Base-by-base conservation (phyloP, 352 stramenopile species). In the Thalassiosira ordinaria region DNA sequence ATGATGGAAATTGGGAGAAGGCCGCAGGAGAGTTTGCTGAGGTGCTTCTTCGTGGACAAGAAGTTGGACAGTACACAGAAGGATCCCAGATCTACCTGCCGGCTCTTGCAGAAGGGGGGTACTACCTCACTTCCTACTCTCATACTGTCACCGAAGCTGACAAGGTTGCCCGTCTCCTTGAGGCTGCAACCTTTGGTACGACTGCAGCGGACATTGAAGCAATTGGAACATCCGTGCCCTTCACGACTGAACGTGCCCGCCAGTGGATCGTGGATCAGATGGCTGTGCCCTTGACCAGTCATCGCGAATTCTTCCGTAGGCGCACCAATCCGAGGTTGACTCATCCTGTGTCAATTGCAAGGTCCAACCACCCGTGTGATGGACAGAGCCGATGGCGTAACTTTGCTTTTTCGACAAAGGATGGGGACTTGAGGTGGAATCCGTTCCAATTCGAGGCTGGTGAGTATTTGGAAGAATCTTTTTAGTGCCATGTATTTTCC, bases 221-320 rank as follows among this genome's bases (percentile, higher is more conserved):
- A 27, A 47, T 22, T 37, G 80, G 70, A 53, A 16, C 18, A 13
- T 66, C 49, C 51, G 53, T 26, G 20, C 9, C 35, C 70, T 29
- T 82, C 16, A 80, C 64, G 33, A 63, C 22, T 11, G 51, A 62
- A n/a, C 77, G 44, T 56, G 72, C 49, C 3, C 71, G 65, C 18
- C 4, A 64, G 59, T 87, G 79, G 78, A 78, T 89, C 18, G 4
- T 71, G 16, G 47, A 85, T 4, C 78, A 89, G 47, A 85, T 89
- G 27, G 62, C 39, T 22, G 51, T 69, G 39, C 63, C 74, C 16
- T 51, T 78, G 16, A 87, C 80, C 20, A 87, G 75, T 31, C 86
- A 91, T 33, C 63, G 87, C 18, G 72, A 81, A 55, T 86, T 82
- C 31, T 91, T 83, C 72, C 79, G 87, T 7, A 11, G 39, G 14